These are phyloP conservation scores for Allomyces macrogynus DNA, from an alignment of 192 early-diverging fungal genomes.

Conservation along the genomic window DNA sequence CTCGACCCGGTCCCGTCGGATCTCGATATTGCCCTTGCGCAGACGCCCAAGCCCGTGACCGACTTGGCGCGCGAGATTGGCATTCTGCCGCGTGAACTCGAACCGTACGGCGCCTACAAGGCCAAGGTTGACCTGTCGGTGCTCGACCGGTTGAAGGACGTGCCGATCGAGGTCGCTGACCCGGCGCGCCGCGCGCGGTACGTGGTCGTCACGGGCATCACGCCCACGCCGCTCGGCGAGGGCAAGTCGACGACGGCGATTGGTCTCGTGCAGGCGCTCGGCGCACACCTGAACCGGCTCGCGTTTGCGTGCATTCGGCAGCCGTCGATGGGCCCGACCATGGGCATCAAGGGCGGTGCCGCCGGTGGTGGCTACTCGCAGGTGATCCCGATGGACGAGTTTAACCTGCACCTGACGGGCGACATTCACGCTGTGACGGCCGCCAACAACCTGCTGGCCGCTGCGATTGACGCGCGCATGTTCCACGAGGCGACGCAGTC, in stretches of 20 bases:
- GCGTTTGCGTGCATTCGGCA: constrained; percentile 94
- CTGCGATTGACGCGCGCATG: constrained; percentile 90
- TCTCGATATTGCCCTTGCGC: constrained; percentile 80
- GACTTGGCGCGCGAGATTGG: constrained; percentile 69
- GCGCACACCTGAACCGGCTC: constrained; percentile 67
- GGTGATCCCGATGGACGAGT: constrained; percentile 98
- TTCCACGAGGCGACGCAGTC: constrained; percentile 82
- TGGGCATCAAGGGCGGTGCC: constrained; percentile 97
- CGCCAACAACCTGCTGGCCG: constrained; percentile 91
- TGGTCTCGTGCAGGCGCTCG: constrained; percentile 86
- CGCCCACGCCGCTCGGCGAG: constrained; percentile 93
- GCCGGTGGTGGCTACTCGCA: constrained; percentile 98
- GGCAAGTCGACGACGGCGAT: constrained; percentile 96
- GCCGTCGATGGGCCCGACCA: constrained; percentile 97
- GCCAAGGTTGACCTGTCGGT: constrained; percentile 75
- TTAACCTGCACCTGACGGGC: constrained; percentile 96
- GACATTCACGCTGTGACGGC: constrained; percentile 97
- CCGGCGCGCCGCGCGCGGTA: constrained; percentile 40
- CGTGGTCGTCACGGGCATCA: constrained; percentile 92
- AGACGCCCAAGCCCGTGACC: constrained; percentile 66
- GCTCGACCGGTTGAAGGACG: constrained; percentile 58
- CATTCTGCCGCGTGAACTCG: constrained; percentile 48
- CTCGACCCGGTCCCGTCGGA: constrained; percentile 74
- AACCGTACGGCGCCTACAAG: constrained; percentile 70
- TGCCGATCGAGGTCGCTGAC: constrained; percentile 20